A percentile compares a stretch with the other conserved stretches of the same genome.
These are phyloP conservation scores for Pittosporum tobira DNA, from an alignment of 129 eudicot genomes.

Conservation along the genomic window DNA sequence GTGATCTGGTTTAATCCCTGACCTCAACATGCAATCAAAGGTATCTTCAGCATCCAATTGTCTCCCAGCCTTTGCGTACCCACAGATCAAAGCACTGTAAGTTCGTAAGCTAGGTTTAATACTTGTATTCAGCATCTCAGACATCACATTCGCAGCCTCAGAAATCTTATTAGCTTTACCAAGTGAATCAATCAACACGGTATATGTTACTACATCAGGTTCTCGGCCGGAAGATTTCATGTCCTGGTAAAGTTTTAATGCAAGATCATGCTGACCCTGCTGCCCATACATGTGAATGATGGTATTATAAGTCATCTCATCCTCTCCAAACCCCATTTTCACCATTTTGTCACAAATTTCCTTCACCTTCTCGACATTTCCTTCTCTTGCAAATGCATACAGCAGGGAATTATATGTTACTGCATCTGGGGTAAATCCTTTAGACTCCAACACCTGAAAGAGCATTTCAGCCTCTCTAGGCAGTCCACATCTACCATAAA, in stretches of 20 bases:
- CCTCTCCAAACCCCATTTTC: slow-evolving; percentile 67
- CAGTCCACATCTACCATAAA: slow-evolving; percentile 81
- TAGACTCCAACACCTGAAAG: slow-evolving; percentile 52
- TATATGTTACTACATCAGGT: slow-evolving; percentile 93
- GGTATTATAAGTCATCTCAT: slow-evolving; percentile 91
- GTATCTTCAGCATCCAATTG: slow-evolving; percentile 64
- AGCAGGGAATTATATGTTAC: slow-evolving; percentile 91
- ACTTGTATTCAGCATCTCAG: slow-evolving; percentile 84
- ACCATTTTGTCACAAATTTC: slow-evolving; percentile 72
- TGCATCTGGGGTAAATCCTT: slow-evolving; percentile 84
- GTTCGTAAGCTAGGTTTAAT: slow-evolving; percentile 77
- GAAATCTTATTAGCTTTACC: slow-evolving; percentile 75
- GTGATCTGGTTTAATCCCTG: slow-evolving; percentile 83
- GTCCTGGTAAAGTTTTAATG: slow-evolving; percentile 54
- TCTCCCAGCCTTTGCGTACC: slow-evolving; percentile 84
- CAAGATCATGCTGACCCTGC: slow-evolving; percentile 59
- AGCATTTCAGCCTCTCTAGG: slow-evolving; percentile 56
- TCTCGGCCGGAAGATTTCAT: slow-evolving; percentile 68
- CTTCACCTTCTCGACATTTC: slow-evolving; percentile 54
- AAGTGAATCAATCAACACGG: slow-evolving; percentile 72
- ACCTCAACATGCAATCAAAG: slow-evolving; percentile 58
- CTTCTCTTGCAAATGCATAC: slow-evolving; percentile 85
- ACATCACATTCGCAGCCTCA: slow-evolving; percentile 87
- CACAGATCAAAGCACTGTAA: slow-evolving; percentile 92
- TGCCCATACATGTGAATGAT: slow-evolving; percentile 90